phyloP scores from a whole-genome alignment of 495 filamentous ascomycete genomes.

The Aspergillus haitiensis region DNA sequence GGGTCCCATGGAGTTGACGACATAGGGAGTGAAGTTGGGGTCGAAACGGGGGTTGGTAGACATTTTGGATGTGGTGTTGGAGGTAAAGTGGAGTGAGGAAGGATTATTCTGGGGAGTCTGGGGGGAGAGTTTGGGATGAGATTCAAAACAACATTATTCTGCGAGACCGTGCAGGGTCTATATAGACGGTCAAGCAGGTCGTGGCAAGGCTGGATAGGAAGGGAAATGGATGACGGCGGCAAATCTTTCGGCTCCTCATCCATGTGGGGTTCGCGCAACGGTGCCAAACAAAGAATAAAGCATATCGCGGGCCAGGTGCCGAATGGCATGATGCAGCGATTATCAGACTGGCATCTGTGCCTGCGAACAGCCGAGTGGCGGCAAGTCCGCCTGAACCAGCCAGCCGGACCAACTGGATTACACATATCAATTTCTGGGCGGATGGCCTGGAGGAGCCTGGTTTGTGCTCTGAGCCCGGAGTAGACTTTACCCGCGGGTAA shows the following conservation, averaged over 20 bases:
- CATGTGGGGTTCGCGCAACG: conserved; percentile 23
- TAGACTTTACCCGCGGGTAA: conserved; percentile 9
- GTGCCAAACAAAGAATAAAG: conserved; percentile 10
- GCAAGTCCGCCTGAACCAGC: not conserved
- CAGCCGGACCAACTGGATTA: conserved; percentile 1
- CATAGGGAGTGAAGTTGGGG: conserved; percentile 72
- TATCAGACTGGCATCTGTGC: not conserved
- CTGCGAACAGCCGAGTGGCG: conserved; percentile 3
- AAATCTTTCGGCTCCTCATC: conserved; percentile 30
- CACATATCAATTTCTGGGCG: not conserved
- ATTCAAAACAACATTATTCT: conserved; percentile 8
- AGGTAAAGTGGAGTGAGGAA: not conserved
- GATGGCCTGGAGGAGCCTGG: too few species aligned
- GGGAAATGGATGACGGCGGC: conserved; percentile 23
- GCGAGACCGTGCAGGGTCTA: conserved; percentile 18
- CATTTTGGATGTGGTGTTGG: conserved; percentile 27
- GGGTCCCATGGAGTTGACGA: conserved; percentile 74
- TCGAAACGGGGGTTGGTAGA: conserved; percentile 54
- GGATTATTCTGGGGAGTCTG: not conserved
- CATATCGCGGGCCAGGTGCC: conserved; percentile 25
- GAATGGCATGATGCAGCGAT: conserved; percentile 13
- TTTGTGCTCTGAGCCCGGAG: not conserved
- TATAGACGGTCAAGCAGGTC: conserved; percentile 20
- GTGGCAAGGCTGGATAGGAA: conserved; percentile 19
- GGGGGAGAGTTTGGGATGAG: not conserved